Conservation (phyloP, 2,329 filamentous ascomycete species). For the Pyrenochaeta sp. region DNA sequence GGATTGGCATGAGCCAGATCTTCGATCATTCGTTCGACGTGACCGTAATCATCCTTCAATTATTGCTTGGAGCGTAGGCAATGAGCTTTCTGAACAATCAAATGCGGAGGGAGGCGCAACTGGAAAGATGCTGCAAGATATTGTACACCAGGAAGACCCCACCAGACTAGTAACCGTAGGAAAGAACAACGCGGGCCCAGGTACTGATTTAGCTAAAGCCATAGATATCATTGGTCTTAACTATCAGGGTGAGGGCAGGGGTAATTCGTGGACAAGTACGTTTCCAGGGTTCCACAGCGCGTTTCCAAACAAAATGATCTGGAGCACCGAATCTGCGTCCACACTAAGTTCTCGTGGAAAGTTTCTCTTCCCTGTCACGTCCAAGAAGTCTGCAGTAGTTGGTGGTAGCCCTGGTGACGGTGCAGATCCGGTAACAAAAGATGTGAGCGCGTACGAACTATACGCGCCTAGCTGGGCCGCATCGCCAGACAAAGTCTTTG, state of each 20-base stretch:
- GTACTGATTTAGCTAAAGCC: conserved; percentile 48
- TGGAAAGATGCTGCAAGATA: conserved; percentile 42
- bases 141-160: conserved; percentile 56
- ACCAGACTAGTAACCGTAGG: conserved; percentile 56
- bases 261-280: neutral
- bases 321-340: conserved; percentile 40
- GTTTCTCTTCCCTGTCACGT: conserved; percentile 62
- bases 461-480: conserved; percentile 57
- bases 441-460: conserved; percentile 62
- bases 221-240: conserved; percentile 62
- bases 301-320: conserved; percentile 56
- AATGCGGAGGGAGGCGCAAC: conserved; percentile 43
- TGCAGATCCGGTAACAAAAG: conserved; percentile 42
- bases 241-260: conserved; percentile 62
- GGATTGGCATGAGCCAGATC: conserved; percentile 63
- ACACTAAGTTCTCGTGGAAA: conserved; percentile 60
- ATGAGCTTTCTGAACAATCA: conserved; percentile 62
- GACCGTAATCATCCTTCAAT: conserved; percentile 65
- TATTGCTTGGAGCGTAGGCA: conserved; percentile 62
- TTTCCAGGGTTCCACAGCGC: conserved; percentile 55
- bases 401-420: conserved; percentile 40
- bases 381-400: conserved; percentile 46
- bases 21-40: conserved; percentile 61
- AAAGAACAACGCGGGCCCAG: conserved; percentile 57
- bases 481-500: conserved; percentile 63